Base-by-base conservation (phyloP, 139 green algal species). In the Edaphochlamys debaryana region DNA sequence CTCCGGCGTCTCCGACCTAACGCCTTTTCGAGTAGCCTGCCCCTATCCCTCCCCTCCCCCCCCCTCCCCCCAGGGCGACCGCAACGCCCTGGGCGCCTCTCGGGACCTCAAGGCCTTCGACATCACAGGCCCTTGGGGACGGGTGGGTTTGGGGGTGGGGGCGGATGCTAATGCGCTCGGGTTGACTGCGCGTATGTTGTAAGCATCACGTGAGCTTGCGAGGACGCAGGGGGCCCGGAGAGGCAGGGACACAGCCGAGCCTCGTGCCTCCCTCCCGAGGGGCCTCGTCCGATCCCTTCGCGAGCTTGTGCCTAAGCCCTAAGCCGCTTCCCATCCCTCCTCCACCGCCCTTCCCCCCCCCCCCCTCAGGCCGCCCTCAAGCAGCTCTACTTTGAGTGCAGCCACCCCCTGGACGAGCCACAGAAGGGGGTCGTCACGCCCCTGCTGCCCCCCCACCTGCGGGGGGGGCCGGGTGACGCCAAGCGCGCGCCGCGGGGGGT, bases 31-130 rank as follows among this genome's bases (percentile, higher is more conserved):
- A n/a, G n/a, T n/a, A n/a, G n/a, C n/a, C n/a, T n/a, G n/a, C n/a
- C n/a, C n/a, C n/a, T n/a, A n/a, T n/a, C n/a, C n/a, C n/a, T n/a
- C n/a, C n/a, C n/a, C 62, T 13, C 9, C 30, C 23, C 54, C 19
- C 23, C 20, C 54, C 19, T 29, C 15, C 23, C 54, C 54, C 54
- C 40, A 60, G 78, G 90, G 87, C 37, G 90, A 95, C 82, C 86
- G 91, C 54, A 60, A 81, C 11, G 92, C 90, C 3, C 62, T 88
- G 66, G 83, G 74, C 1, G 82, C 82, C 22, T 56, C 67, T 25
- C 50, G 54, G 23, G 77, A 86, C 63, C 86, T 90, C 56, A 86
- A 89, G 67, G 37, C 69, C 34, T 92, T 90, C 63, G 89, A 94
- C 85, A 58, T 94, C 74, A 76, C 54, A 66, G 41, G 42, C 40